Conservation (phyloP, 768 basidiomycete species). For the Rhizopogon salebrosus region DNA sequence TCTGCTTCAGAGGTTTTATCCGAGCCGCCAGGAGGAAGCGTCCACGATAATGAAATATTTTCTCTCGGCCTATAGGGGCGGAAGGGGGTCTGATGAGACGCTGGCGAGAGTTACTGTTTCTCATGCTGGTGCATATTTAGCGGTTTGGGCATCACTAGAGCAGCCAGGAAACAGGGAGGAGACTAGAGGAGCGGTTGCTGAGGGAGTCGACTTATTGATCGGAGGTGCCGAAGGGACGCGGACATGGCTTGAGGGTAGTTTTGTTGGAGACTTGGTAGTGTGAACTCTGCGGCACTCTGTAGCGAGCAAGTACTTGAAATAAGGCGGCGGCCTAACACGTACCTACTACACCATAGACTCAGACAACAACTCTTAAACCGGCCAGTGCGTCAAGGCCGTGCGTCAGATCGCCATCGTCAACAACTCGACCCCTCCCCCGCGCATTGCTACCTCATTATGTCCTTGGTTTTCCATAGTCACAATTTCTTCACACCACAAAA, state of each 20-base stretch:
- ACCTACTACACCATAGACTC: too few relatives aligned
- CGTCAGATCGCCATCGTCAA: too few relatives aligned
- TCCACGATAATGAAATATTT: slow-evolving; percentile 37
- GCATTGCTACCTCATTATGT: too few relatives aligned
- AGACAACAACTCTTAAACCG: too few relatives aligned
- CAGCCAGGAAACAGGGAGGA: slow-evolving; percentile 45
- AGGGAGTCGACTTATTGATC: slow-evolving; percentile 45
- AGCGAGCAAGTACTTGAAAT: too few relatives aligned
- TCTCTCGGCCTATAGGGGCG: slow-evolving; percentile 37
- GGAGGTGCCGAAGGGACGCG: slow-evolving; percentile 25
- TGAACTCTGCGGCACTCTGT: too few relatives aligned
- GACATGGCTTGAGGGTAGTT: slow-evolving; percentile 20
- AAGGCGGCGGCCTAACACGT: too few relatives aligned
- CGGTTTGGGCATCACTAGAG: slow-evolving; percentile 43
- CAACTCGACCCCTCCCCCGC: too few relatives aligned
- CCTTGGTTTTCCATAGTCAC: too few relatives aligned
- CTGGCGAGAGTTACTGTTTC: slow-evolving; percentile 33
- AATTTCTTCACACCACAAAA: too few relatives aligned
- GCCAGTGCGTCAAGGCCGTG: too few relatives aligned
- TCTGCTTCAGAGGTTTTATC: slow-evolving; percentile 43
- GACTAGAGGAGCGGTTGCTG: slow-evolving; percentile 43
- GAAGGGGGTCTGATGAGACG: slow-evolving; percentile 14
- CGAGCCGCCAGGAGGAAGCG: slow-evolving; percentile 32
- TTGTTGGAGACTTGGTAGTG: slow-evolving; percentile 20
- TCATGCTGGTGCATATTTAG: slow-evolving; percentile 54